These are phyloP conservation scores for Microstegium vimineum DNA, from an alignment of 176 grass and related monocot genomes.

Conservation along the genomic window DNA sequence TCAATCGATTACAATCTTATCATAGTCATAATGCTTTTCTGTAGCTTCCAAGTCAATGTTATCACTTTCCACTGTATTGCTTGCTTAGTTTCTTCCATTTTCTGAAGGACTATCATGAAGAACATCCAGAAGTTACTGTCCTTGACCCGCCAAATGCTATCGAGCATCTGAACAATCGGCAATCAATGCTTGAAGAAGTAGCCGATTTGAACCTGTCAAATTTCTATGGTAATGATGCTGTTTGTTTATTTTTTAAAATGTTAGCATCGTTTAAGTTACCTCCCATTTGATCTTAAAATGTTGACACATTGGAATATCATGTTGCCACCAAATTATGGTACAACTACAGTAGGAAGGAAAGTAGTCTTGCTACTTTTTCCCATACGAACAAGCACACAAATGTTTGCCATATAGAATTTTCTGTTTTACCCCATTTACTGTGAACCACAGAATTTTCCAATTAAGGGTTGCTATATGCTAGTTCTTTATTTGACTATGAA, in stretches of 20 bases:
- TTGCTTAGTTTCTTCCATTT: slow-evolving; percentile 7
- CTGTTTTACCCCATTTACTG: slow-evolving; percentile 6
- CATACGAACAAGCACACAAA: too few relatives aligned
- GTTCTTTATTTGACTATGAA: neutral
- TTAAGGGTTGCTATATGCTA: neutral
- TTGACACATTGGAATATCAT: neutral
- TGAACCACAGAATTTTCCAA: slow-evolving; percentile 7
- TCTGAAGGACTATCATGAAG: slow-evolving; percentile 69
- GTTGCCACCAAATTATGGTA: neutral
- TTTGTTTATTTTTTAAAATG: neutral
- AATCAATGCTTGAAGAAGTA: slow-evolving; percentile 93
- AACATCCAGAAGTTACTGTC: slow-evolving; percentile 88
- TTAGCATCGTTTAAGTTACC: neutral
- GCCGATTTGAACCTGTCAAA: slow-evolving; percentile 73
- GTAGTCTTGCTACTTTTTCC: neutral
- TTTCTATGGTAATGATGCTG: slow-evolving; percentile 53
- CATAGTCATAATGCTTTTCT: neutral
- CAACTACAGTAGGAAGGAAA: slow-evolving; percentile 1
- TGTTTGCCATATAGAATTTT: too few relatives aligned
- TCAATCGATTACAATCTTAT: neutral
- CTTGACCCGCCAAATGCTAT: slow-evolving; percentile 91
- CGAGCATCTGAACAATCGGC: slow-evolving; percentile 70
- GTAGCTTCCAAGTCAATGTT: neutral
- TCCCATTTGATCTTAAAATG: neutral
- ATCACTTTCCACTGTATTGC: neutral